These are phyloP conservation scores for Panicum virgatum DNA, from an alignment of 202 grass and related monocot genomes.

Conservation along the genomic window DNA sequence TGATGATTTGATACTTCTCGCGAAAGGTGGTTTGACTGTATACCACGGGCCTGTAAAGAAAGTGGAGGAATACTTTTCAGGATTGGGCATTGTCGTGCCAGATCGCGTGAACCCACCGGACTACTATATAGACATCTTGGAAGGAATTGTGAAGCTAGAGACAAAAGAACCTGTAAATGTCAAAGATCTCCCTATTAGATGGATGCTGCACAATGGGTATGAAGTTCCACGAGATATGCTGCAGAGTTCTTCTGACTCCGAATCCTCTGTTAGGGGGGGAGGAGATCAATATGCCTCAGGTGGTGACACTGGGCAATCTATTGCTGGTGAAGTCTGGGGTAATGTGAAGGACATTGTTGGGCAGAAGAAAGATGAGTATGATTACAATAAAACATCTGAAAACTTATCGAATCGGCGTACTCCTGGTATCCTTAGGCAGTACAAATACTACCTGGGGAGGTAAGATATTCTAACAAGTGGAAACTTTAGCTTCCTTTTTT, in stretches of 20 bases:
- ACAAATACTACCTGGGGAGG: slow-evolving; percentile 90
- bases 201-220: slow-evolving; percentile 92
- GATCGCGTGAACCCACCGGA: slow-evolving; percentile 92
- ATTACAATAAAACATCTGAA: slow-evolving; percentile 68
- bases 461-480: slow-evolving; percentile 10
- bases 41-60: slow-evolving; percentile 89
- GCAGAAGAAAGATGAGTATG: slow-evolving; percentile 78
- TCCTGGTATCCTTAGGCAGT: slow-evolving; percentile 67
- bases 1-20: slow-evolving; percentile 91
- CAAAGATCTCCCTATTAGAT: slow-evolving; percentile 85
- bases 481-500: background rate
- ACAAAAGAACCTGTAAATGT: slow-evolving; percentile 46
- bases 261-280: slow-evolving; percentile 55
- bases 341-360: slow-evolving; percentile 83
- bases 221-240: slow-evolving; percentile 85
- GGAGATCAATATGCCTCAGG: slow-evolving; percentile 24
- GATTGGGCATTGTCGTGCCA: slow-evolving; percentile 71
- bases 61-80: slow-evolving; percentile 89
- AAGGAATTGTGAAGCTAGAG: slow-evolving; percentile 79
- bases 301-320: slow-evolving; percentile 40
- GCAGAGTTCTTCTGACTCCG: slow-evolving; percentile 52
- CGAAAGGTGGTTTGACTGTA: slow-evolving; percentile 82
- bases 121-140: slow-evolving; percentile 95
- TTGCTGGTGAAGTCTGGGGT: slow-evolving; percentile 69
- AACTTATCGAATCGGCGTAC: slow-evolving; percentile 79